Evolutionary conservation across 176 grass and related monocot species (phyloP).

Genomic region (Guadua angustifolia): DNA sequence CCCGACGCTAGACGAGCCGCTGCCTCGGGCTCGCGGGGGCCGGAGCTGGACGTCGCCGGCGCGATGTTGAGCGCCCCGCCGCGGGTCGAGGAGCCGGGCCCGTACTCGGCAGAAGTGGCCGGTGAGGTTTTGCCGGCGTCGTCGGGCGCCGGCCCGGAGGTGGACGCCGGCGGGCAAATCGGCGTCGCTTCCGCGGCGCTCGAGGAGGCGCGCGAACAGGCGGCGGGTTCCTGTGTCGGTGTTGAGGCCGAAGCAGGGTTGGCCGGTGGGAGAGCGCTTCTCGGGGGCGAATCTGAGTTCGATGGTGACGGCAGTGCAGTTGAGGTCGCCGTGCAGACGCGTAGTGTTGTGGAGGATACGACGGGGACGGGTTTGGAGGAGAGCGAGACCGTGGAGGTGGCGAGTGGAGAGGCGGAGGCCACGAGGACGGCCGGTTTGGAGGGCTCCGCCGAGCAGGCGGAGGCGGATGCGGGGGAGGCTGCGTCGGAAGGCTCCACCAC

Average conservation of each 20-base stretch:
- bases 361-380: neutral
- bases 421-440: slow-evolving; percentile 27
- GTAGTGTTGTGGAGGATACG: neutral
- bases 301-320: neutral
- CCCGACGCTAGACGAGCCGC: neutral
- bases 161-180: neutral
- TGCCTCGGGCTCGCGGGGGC: neutral
- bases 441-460: slow-evolving; percentile 24
- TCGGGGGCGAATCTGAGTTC: neutral
- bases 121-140: neutral
- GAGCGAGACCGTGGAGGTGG: neutral
- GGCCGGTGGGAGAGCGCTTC: neutral
- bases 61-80: neutral
- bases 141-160: neutral
- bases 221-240: neutral
- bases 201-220: neutral
- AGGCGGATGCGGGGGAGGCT: slow-evolving; percentile 27
- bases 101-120: neutral
- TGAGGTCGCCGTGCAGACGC: neutral
- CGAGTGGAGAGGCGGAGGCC: slow-evolving; percentile 13
- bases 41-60: neutral
- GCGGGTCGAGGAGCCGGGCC: neutral
- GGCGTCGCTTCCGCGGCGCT: neutral
- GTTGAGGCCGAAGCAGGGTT: neutral
- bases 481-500: slow-evolving; percentile 52